These are phyloP conservation scores for Nidula niveotomentosa DNA, from an alignment of 1,284 basidiomycete species.

Conservation along the genomic window DNA sequence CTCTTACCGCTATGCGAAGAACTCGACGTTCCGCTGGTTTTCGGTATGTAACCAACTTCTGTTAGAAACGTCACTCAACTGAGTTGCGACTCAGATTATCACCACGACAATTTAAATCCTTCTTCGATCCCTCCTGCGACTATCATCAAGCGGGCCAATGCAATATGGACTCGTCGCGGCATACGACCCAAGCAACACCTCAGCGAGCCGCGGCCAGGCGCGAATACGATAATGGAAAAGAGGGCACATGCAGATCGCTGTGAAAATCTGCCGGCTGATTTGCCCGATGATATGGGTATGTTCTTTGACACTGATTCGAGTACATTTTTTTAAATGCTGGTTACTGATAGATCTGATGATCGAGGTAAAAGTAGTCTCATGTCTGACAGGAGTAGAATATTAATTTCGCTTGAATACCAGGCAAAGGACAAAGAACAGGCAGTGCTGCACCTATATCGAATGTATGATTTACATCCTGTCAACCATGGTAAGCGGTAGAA, in stretches of 20 bases:
- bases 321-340: neutral
- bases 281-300: constrained; percentile 68
- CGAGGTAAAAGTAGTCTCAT: constrained; percentile 43
- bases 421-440: constrained; percentile 94
- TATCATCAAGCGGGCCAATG: constrained; percentile 72
- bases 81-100: constrained; percentile 51
- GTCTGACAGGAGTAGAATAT: constrained; percentile 7
- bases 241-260: constrained; percentile 87
- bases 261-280: constrained; percentile 58
- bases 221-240: constrained; percentile 76
- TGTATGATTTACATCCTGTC: constrained; percentile 73
- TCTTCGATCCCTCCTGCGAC: constrained; percentile 52
- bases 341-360: constrained; percentile 79
- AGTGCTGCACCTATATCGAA: constrained; percentile 81
- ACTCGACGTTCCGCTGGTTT: constrained; percentile 77
- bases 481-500: constrained; percentile 43
- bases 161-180: constrained; percentile 73
- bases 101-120: constrained; percentile 76
- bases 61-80: constrained; percentile 1
- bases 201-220: constrained; percentile 77
- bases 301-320: neutral
- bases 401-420: constrained; percentile 21
- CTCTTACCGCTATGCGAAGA: constrained; percentile 82
- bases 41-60: constrained; percentile 35
- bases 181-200: constrained; percentile 91